Evolutionary conservation across 192 early-diverging fungal genomes (phyloP).

Genomic region (Dissophora ornata): DNA sequence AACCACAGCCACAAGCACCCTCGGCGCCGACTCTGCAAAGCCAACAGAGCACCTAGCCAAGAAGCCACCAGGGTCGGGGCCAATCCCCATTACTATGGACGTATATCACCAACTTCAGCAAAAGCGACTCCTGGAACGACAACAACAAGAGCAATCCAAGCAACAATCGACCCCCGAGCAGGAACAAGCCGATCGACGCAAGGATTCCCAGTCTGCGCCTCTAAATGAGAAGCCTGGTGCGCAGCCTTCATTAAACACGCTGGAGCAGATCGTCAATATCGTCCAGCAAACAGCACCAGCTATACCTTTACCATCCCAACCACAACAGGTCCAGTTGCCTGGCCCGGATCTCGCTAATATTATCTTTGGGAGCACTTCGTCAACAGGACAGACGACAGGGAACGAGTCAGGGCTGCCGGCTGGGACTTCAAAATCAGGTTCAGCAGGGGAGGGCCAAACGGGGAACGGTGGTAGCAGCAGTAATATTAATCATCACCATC

Average conservation of each 20-base stretch:
- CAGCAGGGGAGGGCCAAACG: too few species aligned
- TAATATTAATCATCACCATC: conserved; percentile 5
- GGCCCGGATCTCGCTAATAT: conserved; percentile 44
- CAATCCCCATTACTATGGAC: conserved; percentile 41
- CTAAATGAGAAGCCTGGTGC: not conserved
- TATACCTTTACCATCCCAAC: not conserved
- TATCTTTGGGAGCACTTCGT: conserved; percentile 31
- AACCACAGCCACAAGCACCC: not conserved
- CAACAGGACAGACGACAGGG: conserved; percentile 8
- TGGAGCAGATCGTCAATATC: conserved; percentile 40
- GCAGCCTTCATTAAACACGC: conserved; percentile 10
- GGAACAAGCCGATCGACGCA: not conserved
- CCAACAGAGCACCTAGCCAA: too few species aligned
- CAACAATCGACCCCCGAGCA: not conserved
- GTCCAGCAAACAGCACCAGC: conserved; percentile 33
- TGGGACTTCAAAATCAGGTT: not conserved
- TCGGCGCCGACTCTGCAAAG: not conserved
- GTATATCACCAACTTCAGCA: conserved; percentile 43
- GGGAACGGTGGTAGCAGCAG: not conserved
- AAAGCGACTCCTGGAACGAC: conserved; percentile 39
- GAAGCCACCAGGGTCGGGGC: conserved; percentile 42
- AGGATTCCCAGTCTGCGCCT: not conserved
- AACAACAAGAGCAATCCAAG: conserved; percentile 14
- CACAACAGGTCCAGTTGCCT: conserved; percentile 25
- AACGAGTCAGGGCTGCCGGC: not conserved